A percentile compares a stretch with the other conserved stretches of the same genome.
Conservation (phyloP, 2,329 filamentous ascomycete species). For the Alternaria incomplexa region DNA sequence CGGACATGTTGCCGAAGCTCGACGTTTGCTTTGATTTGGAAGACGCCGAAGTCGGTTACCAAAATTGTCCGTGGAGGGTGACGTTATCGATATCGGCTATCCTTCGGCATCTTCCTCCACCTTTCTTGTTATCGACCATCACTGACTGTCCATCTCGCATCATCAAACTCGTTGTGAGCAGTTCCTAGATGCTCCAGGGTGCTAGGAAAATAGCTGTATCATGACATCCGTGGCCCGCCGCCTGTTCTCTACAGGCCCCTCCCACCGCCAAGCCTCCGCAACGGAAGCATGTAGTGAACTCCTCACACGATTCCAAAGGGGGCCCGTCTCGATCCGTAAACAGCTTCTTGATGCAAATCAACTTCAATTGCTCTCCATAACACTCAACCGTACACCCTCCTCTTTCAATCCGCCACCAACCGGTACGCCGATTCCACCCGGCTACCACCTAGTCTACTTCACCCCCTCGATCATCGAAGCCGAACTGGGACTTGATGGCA, state of each 20-base stretch:
- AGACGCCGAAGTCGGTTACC: slow-evolving; percentile 34
- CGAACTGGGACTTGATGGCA: slow-evolving; percentile 78
- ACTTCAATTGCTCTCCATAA: slow-evolving; percentile 38
- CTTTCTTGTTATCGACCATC: background rate
- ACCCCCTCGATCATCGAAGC: slow-evolving; percentile 71
- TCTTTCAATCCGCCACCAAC: slow-evolving; percentile 24
- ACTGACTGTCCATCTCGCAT: background rate
- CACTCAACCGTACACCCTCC: slow-evolving; percentile 32
- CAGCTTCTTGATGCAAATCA: slow-evolving; percentile 44
- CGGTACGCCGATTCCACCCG: slow-evolving; percentile 61
- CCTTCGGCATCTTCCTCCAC: background rate
- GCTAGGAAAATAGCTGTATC: background rate
- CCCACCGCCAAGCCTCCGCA: slow-evolving; percentile 27
- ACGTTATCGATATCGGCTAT: slow-evolving; percentile 31
- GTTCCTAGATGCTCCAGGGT: too few relatives aligned
- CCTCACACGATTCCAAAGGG: slow-evolving; percentile 36
- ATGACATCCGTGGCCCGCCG: slow-evolving; percentile 30
- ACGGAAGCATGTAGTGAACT: slow-evolving; percentile 39
- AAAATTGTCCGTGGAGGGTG: slow-evolving; percentile 2
- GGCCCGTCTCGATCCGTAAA: slow-evolving; percentile 36
- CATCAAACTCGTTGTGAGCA: background rate
- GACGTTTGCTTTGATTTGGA: slow-evolving; percentile 13
- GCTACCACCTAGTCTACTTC: slow-evolving; percentile 89
- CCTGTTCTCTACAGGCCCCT: slow-evolving; percentile 25
- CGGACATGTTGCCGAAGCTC: slow-evolving; percentile 20